phyloP scores from a whole-genome alignment of 352 stramenopile species.

The Thraustochytrium striatum region DNA sequence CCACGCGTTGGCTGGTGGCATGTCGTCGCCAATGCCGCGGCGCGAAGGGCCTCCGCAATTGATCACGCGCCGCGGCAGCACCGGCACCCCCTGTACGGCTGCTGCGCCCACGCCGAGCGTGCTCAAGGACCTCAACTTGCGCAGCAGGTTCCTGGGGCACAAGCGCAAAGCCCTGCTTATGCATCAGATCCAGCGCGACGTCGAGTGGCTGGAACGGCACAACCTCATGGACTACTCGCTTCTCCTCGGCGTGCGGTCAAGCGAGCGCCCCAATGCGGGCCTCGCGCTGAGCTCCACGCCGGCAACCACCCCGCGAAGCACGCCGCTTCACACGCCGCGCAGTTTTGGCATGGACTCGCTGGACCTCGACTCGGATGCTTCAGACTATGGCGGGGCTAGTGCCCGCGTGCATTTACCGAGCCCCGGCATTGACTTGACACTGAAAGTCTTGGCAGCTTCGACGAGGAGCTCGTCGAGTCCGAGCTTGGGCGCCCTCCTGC shows the following conservation, averaged over 20 bases:
- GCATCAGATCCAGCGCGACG: slow-evolving; percentile 22
- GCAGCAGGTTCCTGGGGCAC: slow-evolving; percentile 6
- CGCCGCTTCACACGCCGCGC: too few species aligned
- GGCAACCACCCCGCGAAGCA: too few species aligned
- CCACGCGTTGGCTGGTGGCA: background rate
- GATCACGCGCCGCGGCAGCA: background rate
- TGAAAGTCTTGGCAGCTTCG: too few species aligned
- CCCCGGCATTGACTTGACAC: too few species aligned
- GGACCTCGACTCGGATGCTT: too few species aligned
- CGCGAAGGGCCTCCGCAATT: background rate
- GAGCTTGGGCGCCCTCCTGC: slow-evolving; percentile 17
- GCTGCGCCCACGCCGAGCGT: background rate
- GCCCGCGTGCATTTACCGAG: too few species aligned
- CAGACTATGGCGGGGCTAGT: too few species aligned
- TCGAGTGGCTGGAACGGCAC: slow-evolving; percentile 34
- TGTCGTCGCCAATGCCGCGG: background rate
- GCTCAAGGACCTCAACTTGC: slow-evolving; percentile 39
- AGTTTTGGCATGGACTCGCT: too few species aligned
- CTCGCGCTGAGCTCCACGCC: too few species aligned
- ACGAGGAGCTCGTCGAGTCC: background rate
- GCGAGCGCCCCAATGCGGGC: slow-evolving; percentile 6
- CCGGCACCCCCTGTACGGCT: background rate
- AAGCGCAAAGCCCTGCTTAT: slow-evolving; percentile 30
- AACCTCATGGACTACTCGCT: slow-evolving; percentile 50
- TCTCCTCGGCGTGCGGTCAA: slow-evolving; percentile 33